These are phyloP conservation scores for Clavariopsis aquatica DNA, from an alignment of 495 filamentous ascomycete species.

Conservation along the genomic window DNA sequence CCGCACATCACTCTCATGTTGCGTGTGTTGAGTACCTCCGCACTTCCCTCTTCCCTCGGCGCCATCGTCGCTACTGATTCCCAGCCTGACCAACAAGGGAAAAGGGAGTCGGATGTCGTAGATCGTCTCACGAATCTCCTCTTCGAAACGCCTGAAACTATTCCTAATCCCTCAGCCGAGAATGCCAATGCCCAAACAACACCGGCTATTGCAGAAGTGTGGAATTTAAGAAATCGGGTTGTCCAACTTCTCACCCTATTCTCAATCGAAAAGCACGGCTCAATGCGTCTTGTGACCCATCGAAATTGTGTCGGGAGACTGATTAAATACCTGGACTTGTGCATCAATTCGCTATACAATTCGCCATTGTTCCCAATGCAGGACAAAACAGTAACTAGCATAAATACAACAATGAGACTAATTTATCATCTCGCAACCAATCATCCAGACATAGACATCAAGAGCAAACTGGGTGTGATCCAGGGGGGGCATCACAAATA, in stretches of 20 bases:
- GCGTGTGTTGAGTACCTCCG: conserved; percentile 60
- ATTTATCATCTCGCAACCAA: conserved; percentile 59
- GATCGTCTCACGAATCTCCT: conserved; percentile 63
- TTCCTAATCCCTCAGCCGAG: conserved; percentile 51
- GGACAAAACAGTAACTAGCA: conserved; percentile 46
- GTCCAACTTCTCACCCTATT: conserved; percentile 58
- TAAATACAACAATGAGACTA: conserved; percentile 64
- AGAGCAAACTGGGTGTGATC: conserved; percentile 57
- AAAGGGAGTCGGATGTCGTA: conserved; percentile 63
- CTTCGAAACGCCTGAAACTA: conserved; percentile 54
- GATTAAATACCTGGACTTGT: conserved; percentile 63
- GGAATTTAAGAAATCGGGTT: conserved; percentile 58
- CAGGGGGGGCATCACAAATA: conserved; percentile 66
- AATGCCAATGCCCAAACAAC: conserved; percentile 11
- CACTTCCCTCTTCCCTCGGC: conserved; percentile 60
- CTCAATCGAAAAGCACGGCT: conserved; percentile 53
- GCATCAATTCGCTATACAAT: conserved; percentile 62
- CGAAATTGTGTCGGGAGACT: conserved; percentile 59
- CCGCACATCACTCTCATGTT: conserved; percentile 60
- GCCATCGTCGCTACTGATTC: conserved; percentile 48
- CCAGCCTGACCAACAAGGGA: conserved; percentile 46
- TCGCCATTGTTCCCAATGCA: conserved; percentile 37
- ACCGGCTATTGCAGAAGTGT: conserved; percentile 41
- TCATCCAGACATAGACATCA: conserved; percentile 56
- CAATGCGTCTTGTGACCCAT: conserved; percentile 56